phyloP scores from a whole-genome alignment of 2,329 filamentous ascomycete genomes.

The Paecilomyces sp. region DNA sequence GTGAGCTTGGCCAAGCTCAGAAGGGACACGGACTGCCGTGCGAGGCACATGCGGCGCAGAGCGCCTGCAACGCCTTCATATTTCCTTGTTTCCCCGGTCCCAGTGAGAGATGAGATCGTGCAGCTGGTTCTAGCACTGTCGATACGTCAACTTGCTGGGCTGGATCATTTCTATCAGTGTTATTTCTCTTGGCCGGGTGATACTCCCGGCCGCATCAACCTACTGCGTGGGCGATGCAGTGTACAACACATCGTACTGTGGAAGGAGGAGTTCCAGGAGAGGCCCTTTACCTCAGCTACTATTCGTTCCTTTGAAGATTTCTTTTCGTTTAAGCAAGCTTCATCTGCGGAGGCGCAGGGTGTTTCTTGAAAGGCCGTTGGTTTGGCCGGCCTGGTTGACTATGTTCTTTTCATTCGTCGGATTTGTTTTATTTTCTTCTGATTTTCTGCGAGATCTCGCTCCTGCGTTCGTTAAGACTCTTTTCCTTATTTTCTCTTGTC shows the following conservation, averaged over 20 bases:
- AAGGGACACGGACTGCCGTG: neutral
- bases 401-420: neutral
- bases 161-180: neutral
- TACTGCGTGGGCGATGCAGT: neutral
- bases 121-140: neutral
- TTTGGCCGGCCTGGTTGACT: neutral
- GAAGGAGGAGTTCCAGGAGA: neutral
- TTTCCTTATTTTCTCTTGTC: neutral
- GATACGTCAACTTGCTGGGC: neutral
- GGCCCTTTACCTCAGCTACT: neutral
- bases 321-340: neutral
- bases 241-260: neutral
- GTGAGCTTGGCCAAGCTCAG: neutral
- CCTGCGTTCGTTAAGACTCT: neutral
- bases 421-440: neutral
- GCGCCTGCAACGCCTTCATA: neutral
- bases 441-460: neutral
- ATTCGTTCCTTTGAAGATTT: neutral
- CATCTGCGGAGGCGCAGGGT: neutral
- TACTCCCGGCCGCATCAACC: neutral
- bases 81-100: neutral
- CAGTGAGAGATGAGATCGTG: neutral
- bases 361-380: neutral
- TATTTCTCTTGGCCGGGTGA: neutral
- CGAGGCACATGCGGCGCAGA: neutral